Evolutionary conservation across 2,329 filamentous ascomycete genomes (phyloP).

Genomic region (Aspergillus sp.): DNA sequence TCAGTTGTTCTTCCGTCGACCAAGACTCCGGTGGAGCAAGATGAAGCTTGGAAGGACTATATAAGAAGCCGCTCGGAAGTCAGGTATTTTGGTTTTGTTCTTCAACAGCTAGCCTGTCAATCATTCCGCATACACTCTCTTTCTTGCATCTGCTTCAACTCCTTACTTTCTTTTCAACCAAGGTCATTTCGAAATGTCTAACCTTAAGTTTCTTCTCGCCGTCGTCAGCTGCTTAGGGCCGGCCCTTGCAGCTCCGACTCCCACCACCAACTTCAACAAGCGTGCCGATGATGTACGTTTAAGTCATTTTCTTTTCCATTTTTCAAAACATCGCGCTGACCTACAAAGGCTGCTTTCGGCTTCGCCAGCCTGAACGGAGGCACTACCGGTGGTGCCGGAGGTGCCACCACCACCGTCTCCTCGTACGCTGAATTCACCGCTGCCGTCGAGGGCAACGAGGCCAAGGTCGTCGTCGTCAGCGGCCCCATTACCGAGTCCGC

Average conservation of each 20-base stretch:
- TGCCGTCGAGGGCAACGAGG: conserved; percentile 49
- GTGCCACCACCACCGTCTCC: conserved; percentile 56
- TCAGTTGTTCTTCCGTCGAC: conserved; percentile 6
- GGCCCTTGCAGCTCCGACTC: conserved; percentile 28
- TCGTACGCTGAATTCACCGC: conserved; percentile 51
- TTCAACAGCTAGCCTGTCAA: conserved; percentile 13
- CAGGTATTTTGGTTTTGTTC: background rate
- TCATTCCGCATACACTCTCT: conserved; percentile 5
- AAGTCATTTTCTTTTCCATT: too few species aligned
- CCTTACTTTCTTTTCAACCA: conserved; percentile 3
- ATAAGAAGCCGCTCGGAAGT: conserved; percentile 5
- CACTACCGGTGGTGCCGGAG: conserved; percentile 58
- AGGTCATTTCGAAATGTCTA: conserved; percentile 20
- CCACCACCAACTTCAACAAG: conserved; percentile 23
- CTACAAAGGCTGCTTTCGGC: conserved; percentile 34
- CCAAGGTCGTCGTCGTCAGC: conserved; percentile 49
- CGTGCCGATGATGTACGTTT: conserved; percentile 27
- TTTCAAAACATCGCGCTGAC: background rate
- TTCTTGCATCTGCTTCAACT: conserved; percentile 5
- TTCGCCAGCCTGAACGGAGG: conserved; percentile 52
- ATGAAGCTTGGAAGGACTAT: conserved; percentile 1
- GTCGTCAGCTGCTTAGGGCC: conserved; percentile 24
- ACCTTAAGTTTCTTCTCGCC: conserved; percentile 25
- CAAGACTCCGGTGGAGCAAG: background rate
- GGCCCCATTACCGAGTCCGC: conserved; percentile 47